These are phyloP conservation scores for Nissolia schottii DNA, from an alignment of 306 rosid genomes.

Conservation along the genomic window DNA sequence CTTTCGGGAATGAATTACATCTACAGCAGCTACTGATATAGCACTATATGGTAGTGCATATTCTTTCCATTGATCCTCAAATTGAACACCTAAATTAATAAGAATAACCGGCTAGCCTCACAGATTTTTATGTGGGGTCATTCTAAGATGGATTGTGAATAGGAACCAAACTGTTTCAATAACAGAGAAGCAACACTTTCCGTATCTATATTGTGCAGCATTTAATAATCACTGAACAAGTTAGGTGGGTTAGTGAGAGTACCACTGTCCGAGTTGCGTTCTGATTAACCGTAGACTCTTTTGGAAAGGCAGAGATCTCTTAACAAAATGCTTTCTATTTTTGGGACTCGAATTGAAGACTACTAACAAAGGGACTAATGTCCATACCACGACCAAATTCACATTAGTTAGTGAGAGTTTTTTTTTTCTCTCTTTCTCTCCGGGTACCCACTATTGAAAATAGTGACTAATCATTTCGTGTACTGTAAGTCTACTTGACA, in stretches of 20 bases:
- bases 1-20: background rate
- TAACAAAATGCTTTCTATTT: no score
- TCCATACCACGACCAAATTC: no score
- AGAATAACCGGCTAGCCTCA: background rate
- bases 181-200: background rate
- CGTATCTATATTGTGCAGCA: background rate
- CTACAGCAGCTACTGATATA: background rate
- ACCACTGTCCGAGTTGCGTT: no score
- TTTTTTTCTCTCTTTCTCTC: no score
- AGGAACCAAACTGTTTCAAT: background rate
- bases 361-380: no score
- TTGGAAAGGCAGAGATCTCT: no score
- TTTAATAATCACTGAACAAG: background rate
- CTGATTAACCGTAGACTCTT: no score
- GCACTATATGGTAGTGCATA: background rate
- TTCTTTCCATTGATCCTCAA: background rate
- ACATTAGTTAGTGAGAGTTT: no score
- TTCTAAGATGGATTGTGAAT: background rate
- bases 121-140: background rate
- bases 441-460: no score
- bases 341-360: no score
- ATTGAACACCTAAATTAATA: background rate
- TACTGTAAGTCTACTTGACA: no score
- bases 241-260: background rate
- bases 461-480: no score